Conservation (phyloP, 2,329 filamentous ascomycete genomes). For the Cytospora mali region DNA sequence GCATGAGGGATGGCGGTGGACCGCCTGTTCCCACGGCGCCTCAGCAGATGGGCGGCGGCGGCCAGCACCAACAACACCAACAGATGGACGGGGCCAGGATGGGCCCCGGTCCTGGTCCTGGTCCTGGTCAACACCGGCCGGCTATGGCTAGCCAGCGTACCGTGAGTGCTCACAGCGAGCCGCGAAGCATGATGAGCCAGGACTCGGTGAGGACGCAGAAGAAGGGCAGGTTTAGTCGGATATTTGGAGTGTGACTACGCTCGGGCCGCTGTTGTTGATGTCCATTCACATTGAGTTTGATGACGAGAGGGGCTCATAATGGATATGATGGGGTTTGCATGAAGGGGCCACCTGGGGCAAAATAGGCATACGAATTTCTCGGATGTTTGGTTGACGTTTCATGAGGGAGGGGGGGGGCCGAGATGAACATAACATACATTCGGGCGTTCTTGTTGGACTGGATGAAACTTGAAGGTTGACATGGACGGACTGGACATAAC, state of each 20-base stretch:
- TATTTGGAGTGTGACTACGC: slow-evolving; percentile 23
- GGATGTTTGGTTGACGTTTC: not conserved
- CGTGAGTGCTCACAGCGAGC: slow-evolving; percentile 21
- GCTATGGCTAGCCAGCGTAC: slow-evolving; percentile 22
- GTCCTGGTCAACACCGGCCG: slow-evolving; percentile 9
- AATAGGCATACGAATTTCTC: not conserved
- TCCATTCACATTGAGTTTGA: not conserved
- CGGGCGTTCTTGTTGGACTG: not conserved
- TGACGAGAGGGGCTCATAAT: not conserved
- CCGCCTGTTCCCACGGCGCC: slow-evolving; percentile 18
- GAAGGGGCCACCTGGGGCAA: not conserved
- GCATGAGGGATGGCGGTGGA: not conserved
- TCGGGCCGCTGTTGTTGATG: not conserved
- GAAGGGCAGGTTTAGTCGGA: slow-evolving; percentile 25
- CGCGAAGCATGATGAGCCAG: slow-evolving; percentile 27
- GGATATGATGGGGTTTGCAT: not conserved
- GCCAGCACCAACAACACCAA: slow-evolving; percentile 1
- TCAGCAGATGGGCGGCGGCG: not conserved
- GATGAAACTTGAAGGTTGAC: not conserved
- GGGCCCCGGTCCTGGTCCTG: not conserved
- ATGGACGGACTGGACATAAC: not conserved
- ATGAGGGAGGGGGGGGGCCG: too few species aligned
- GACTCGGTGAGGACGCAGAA: slow-evolving; percentile 25
- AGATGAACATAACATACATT: not conserved
- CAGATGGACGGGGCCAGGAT: not conserved